Base-by-base conservation (phyloP, 805 yeast genomes). In the Zygosaccharomyces rouxii region DNA sequence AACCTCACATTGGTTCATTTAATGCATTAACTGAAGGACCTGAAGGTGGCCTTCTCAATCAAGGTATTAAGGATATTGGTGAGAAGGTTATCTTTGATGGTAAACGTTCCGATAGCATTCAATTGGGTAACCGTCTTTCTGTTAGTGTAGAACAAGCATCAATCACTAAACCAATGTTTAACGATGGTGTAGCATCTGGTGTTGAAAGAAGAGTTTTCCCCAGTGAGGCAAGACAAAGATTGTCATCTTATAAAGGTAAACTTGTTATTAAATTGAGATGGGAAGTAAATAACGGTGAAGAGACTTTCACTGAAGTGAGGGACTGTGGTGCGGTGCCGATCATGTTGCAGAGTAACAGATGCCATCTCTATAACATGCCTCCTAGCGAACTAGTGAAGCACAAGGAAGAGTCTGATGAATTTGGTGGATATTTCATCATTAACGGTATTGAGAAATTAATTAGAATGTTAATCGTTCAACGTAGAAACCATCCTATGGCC, bases 401-500 rank as follows among this genome's bases (percentile, higher is more conserved):
- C 51, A 84, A 83, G 64, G 99, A 94, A 70, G 99, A 94, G 69
- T 79, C 88, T 35, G 99, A 94, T 67, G 99, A 94, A 66, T 73
- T 89, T 52, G 99, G 99, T 55, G 99, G 99, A 35, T 94, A 94
- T 69, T 94, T 94, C 69, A 80, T 89, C 57, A 90, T 92, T 52
- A 92, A 92, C 66, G 99, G 99, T 75, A 90, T 92, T 58, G 99
- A 94, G 70, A 94, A 94, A 71, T 76, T 94, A 61, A 81, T 94
- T 60, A 87, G 99, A 72, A 89, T 94, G 98, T 80, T 94, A 68
- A 89, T 94, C 74, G 97, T 94, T 16, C 99, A 92, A 72, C 84
- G 98, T 69, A 80, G 99, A 70, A 94, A 94, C 68, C 97, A 90
- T 66, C 96, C 98, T 21, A 89, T 94, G 97, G 98, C 98, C 10